Base-by-base conservation (phyloP, 1,139 yeast genomes). In the Yamadazyma pseudoaaseri region DNA sequence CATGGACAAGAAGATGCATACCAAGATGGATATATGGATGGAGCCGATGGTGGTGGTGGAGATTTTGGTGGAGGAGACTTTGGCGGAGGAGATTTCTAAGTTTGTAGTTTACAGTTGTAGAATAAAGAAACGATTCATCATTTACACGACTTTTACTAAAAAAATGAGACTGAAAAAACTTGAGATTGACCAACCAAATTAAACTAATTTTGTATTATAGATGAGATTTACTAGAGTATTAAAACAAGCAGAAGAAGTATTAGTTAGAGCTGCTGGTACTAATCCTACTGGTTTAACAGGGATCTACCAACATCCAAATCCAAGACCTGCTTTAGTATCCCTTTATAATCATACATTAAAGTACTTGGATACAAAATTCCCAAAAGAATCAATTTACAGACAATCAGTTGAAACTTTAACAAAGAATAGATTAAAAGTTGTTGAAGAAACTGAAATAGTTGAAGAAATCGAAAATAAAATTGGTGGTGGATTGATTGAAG, bases 401-500 rank as follows among this genome's bases (percentile, higher is more conserved):
- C 85, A 82, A 54, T 75, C 94, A 2, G 84, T 82, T 4, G 87
- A 81, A 59, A 75, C 80, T 37, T 62, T 86, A 54, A 86, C 95
- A 33, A 71, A 71, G 49, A 74, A 83, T 50, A 78, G 96, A 55
- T 71, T 82, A 56, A 63, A 70, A 36, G 67, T 84, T 35, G 95
- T 86, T 15, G 79, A 84, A 55, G 52, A 62, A 25, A 73, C 76
- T 42, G 87, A 81, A 46, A 76, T 80, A 39, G 65, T 73, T 30
- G 85, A 76, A 52, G 76, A 71, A 47, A 84, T 86, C 50, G 96
- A 86, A 64, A 63, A 67, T 43, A 66, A 79, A 56, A 82, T 86
- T 45, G 95, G 95, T 13, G 78, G 82, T 45, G 96, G 96, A 2
- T 74, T 86, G 48, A 81, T 86, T 45, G 96, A 86, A 63, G 96